phyloP scores from a whole-genome alignment of 2,329 filamentous ascomycete species.

The Pseudocercospora pini-densiflorae region DNA sequence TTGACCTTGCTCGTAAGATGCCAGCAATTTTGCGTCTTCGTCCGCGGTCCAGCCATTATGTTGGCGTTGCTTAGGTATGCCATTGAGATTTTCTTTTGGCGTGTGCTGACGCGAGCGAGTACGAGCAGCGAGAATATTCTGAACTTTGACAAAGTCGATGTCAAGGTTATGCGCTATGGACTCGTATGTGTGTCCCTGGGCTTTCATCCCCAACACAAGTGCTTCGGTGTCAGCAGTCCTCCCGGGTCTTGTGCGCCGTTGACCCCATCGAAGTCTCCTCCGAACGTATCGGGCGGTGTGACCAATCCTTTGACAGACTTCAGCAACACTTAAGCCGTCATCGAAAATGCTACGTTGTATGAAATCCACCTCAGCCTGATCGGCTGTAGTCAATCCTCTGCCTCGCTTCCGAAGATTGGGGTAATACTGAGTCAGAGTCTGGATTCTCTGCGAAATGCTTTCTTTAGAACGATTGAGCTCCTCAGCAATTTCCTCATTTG shows the following conservation, averaged over 20 bases:
- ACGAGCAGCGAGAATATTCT: not conserved
- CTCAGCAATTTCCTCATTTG: not conserved
- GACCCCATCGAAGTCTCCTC: not conserved
- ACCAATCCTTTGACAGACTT: not conserved
- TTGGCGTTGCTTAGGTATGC: not conserved
- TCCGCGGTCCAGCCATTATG: not conserved
- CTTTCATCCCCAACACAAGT: not conserved
- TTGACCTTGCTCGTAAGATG: not conserved
- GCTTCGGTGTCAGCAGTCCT: not conserved
- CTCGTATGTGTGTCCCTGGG: not conserved
- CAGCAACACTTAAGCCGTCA: not conserved
- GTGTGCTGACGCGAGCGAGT: not conserved
- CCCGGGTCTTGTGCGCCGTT: not conserved
- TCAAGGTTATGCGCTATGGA: not conserved
- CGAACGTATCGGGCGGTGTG: not conserved
- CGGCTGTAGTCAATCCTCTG: not conserved
- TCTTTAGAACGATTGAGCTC: not conserved
- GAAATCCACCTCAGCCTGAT: not conserved
- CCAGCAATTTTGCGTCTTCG: not conserved
- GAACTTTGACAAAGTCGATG: not conserved
- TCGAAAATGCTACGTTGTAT: not conserved
- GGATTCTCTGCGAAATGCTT: not conserved
- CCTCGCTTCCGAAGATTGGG: not conserved
- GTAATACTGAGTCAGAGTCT: not conserved
- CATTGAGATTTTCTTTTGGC: not conserved